Evolutionary conservation across 768 basidiomycete genomes (phyloP), one percentile per base, ranked within the genome.

Genomic region (Tylopilus sp.): DNA sequence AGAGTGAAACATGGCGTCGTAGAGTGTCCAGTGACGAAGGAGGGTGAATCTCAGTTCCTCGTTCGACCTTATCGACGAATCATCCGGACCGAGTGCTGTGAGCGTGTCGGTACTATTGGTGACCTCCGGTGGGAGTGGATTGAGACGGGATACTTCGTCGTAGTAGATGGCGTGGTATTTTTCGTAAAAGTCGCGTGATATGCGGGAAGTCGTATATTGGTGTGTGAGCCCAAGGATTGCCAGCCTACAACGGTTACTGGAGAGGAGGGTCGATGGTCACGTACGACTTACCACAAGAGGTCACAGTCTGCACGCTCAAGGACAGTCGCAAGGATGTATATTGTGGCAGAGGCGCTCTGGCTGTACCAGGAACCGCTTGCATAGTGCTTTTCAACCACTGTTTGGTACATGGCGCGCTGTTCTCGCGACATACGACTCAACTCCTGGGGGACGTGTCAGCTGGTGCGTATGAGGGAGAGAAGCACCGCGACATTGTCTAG

Each of bases 1-100:
- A 4, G 94, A 97, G 69, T 99, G 96, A 63, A 87, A 86, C 97
- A 99, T 98, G 12, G 95, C 86, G 64, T 99, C 97, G 66, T 98
- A 98, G 42, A 99, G 72, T 28, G 89, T 98, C 97, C 97, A 99
- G 73, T 98, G 97, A 52, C 96, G 81, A 67, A 95, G 94, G 49
- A 98, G 79, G 73, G 87, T 94, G 69, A 99, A 98, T 24, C 97
- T 81, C 49, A 98, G 75, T 70, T 99, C 97, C 47, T 95, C 92
- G 29, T 84, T 85, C 36, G 86, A 77, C 34, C 91, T 82, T 57
- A 99, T 84, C 28, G 86, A 83, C 53, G 78, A 74, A 66, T 98
- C 95, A 60, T 98, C 94, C 2, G 96, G 89, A 57, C 80, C 82
- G 24, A 84, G 72, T 0, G 84, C 79, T 48, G 78, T 76, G 54